phyloP scores from a whole-genome alignment of 1,139 yeast genomes.

The Protomyces arabidopsidicola region DNA sequence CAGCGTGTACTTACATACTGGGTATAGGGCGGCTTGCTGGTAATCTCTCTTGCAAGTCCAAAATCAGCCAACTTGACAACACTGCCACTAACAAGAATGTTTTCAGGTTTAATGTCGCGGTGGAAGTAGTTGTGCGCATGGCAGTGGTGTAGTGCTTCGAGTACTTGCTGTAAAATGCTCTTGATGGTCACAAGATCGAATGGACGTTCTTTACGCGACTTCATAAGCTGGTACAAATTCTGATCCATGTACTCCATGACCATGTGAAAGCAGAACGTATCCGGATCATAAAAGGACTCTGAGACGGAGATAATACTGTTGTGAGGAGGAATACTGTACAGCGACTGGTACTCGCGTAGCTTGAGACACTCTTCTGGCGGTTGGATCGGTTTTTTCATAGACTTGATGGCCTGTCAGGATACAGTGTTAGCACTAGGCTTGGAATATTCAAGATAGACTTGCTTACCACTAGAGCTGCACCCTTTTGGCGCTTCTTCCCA shows the following conservation, averaged over 20 bases:
- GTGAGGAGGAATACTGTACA: conserved; percentile 65
- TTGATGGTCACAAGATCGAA: conserved; percentile 59
- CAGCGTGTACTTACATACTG: conserved; percentile 90
- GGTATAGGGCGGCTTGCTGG: conserved; percentile 51
- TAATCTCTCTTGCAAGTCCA: conserved; percentile 71
- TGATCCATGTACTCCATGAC: conserved; percentile 88
- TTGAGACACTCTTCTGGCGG: conserved; percentile 54
- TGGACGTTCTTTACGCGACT: conserved; percentile 45
- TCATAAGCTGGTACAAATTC: conserved; percentile 66
- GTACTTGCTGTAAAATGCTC: conserved; percentile 61
- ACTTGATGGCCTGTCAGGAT: conserved; percentile 63
- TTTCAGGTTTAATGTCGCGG: conserved; percentile 90
- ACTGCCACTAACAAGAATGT: conserved; percentile 53
- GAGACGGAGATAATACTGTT: conserved; percentile 64
- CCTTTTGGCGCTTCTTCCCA: conserved; percentile 28
- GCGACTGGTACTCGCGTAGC: conserved; percentile 63
- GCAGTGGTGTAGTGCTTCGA: conserved; percentile 75
- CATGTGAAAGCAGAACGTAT: conserved; percentile 58
- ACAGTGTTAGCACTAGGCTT: background rate
- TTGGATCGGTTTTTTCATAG: conserved; percentile 57
- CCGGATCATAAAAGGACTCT: conserved; percentile 71
- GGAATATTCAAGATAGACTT: background rate
- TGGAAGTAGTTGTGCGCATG: conserved; percentile 73
- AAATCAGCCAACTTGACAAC: conserved; percentile 84
- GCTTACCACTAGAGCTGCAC: background rate